phyloP scores from a whole-genome alignment of 495 filamentous ascomycete species.

The Hypoxylon cercidicola region DNA sequence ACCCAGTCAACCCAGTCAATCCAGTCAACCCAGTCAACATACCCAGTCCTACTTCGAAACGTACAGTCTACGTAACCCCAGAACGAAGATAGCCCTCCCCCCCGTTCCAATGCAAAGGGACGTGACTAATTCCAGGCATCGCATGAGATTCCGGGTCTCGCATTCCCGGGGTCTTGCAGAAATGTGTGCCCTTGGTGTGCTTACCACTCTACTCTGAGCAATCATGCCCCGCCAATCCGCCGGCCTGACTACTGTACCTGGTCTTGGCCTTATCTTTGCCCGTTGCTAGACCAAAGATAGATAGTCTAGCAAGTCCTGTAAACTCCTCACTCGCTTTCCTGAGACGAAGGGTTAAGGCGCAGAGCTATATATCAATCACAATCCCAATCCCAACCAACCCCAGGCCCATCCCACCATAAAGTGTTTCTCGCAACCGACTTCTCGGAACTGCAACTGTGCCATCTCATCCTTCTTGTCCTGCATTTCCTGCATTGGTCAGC shows the following conservation, averaged over 20 bases:
- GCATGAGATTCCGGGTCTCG: conserved; percentile 23
- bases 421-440: conserved; percentile 34
- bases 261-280: conserved; percentile 37
- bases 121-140: conserved; percentile 38
- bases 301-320: conserved; percentile 10
- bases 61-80: conserved; percentile 19
- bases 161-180: conserved; percentile 35
- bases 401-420: conserved; percentile 17
- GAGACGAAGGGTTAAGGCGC: conserved; percentile 21
- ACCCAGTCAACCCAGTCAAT: conserved; percentile 12
- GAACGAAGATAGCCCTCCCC: no score
- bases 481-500: conserved; percentile 39
- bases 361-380: conserved; percentile 42
- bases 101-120: conserved; percentile 35
- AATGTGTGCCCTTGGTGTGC: conserved; percentile 8
- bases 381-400: conserved; percentile 2
- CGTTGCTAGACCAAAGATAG: conserved; percentile 25
- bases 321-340: conserved; percentile 27
- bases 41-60: conserved; percentile 8
- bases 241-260: conserved; percentile 22
- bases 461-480: conserved; percentile 35
- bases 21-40: no score
- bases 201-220: conserved; percentile 1
- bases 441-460: conserved; percentile 38
- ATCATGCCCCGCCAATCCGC: conserved; percentile 26